phyloP scores from a whole-genome alignment of 768 basidiomycete species.

The Leccinum aurantiacum region DNA sequence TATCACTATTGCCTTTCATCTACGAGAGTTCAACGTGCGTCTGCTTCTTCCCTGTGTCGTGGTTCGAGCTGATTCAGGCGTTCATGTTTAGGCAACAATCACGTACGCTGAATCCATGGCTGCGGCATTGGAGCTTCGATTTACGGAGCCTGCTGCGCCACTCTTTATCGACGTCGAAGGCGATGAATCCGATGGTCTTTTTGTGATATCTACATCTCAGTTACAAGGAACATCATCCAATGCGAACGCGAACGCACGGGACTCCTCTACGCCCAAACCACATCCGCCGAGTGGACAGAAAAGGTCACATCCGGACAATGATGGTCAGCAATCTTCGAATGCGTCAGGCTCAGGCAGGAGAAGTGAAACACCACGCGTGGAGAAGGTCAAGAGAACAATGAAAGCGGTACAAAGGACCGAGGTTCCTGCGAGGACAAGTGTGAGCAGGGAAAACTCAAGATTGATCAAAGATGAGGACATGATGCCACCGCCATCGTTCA shows the following conservation, averaged over 20 bases:
- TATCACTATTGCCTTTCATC: slow-evolving; percentile 71
- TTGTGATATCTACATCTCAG: slow-evolving; percentile 78
- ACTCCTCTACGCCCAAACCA: slow-evolving; percentile 19
- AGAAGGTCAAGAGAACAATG: slow-evolving; percentile 44
- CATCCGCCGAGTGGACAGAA: slow-evolving; percentile 20
- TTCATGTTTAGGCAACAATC: slow-evolving; percentile 64
- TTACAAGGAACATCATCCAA: slow-evolving; percentile 38
- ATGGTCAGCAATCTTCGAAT: slow-evolving; percentile 31
- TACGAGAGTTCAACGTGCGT: slow-evolving; percentile 79
- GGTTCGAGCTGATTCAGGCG: not conserved
- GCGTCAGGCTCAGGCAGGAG: slow-evolving; percentile 11
- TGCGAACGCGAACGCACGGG: slow-evolving; percentile 12
- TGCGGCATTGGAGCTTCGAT: slow-evolving; percentile 64
- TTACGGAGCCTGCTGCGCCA: slow-evolving; percentile 72
- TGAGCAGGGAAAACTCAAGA: slow-evolving; percentile 17
- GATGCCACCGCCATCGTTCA: slow-evolving; percentile 41
- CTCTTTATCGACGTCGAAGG: slow-evolving; percentile 77
- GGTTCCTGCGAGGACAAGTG: slow-evolving; percentile 10
- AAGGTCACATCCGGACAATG: slow-evolving; percentile 24
- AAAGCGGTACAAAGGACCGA: slow-evolving; percentile 36
- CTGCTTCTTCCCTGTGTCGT: not conserved
- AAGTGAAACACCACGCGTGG: slow-evolving; percentile 43
- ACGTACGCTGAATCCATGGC: slow-evolving; percentile 74
- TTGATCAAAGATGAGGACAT: slow-evolving; percentile 28
- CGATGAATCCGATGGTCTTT: slow-evolving; percentile 63